Evolutionary conservation across 768 basidiomycete species (phyloP).

Genomic region (Calocera viscosa): DNA sequence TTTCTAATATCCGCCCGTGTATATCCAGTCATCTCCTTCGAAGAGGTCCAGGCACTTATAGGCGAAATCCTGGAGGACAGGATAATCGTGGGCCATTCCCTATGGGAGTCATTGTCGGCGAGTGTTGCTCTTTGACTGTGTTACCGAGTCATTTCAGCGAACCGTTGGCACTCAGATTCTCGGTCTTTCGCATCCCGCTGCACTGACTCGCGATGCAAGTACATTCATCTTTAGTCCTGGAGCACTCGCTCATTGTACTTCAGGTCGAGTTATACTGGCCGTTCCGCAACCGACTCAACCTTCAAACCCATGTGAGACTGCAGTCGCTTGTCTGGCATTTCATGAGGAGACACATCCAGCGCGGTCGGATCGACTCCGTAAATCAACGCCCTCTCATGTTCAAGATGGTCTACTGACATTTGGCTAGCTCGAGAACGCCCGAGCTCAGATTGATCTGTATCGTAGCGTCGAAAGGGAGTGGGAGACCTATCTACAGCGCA

Average conservation of each 20-base stretch:
- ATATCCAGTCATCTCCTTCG: conserved; percentile 37
- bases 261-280: conserved; percentile 33
- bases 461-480: conserved; percentile 40
- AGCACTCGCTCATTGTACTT: not conserved
- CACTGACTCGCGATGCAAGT: conserved; percentile 44
- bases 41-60: conserved; percentile 36
- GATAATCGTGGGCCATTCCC: conserved; percentile 43
- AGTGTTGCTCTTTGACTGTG: conserved; percentile 10
- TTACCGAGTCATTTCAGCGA: conserved; percentile 6
- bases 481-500: conserved; percentile 34
- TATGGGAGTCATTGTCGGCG: conserved; percentile 46
- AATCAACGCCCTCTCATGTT: not conserved
- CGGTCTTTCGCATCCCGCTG: conserved; percentile 39
- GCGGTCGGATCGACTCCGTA: not conserved
- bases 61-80: conserved; percentile 35
- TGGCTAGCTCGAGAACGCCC: conserved; percentile 37
- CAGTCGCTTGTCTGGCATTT: conserved; percentile 10
- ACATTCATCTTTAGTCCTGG: not conserved
- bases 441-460: conserved; percentile 42
- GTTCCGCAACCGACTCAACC: conserved; percentile 33
- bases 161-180: conserved; percentile 31
- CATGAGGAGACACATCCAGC: conserved; percentile 18
- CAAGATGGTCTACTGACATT: not conserved
- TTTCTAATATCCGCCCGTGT: not conserved
- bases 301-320: conserved; percentile 2